These are phyloP conservation scores for Eutypella sp. DNA, from an alignment of 2,329 filamentous ascomycete genomes.

Conservation along the genomic window DNA sequence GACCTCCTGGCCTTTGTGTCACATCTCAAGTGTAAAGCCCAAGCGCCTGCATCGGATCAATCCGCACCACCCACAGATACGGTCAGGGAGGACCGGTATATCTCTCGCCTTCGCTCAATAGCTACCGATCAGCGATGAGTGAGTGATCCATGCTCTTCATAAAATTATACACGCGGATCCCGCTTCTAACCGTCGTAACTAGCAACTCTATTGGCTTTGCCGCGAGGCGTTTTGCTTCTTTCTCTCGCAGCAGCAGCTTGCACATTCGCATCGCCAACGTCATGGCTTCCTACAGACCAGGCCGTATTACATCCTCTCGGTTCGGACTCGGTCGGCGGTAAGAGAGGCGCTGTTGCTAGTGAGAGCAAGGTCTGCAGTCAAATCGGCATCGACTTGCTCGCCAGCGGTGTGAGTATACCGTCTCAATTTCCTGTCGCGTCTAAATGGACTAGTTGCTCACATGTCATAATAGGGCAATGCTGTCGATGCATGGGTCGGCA, in stretches of 20 bases:
- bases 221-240: slow-evolving; percentile 10
- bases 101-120: no score
- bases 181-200: background rate
- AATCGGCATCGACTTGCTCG: slow-evolving; percentile 28
- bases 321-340: slow-evolving; percentile 8
- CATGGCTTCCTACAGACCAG: slow-evolving; percentile 15
- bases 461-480: slow-evolving; percentile 56
- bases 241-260: slow-evolving; percentile 9
- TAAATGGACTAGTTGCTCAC: background rate
- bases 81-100: no score
- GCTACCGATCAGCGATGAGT: no score
- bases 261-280: slow-evolving; percentile 8
- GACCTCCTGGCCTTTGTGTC: no score
- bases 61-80: no score
- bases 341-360: slow-evolving; percentile 24
- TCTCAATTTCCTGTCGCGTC: background rate
- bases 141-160: background rate
- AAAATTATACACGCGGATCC: background rate
- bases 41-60: no score
- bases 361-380: slow-evolving; percentile 28
- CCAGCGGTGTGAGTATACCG: slow-evolving; percentile 21
- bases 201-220: background rate
- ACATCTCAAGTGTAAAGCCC: no score
- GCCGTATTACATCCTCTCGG: slow-evolving; percentile 11
- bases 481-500: slow-evolving; percentile 70